Conservation (phyloP, 352 stramenopile genomes). For the Elongisporangium prolatum region DNA sequence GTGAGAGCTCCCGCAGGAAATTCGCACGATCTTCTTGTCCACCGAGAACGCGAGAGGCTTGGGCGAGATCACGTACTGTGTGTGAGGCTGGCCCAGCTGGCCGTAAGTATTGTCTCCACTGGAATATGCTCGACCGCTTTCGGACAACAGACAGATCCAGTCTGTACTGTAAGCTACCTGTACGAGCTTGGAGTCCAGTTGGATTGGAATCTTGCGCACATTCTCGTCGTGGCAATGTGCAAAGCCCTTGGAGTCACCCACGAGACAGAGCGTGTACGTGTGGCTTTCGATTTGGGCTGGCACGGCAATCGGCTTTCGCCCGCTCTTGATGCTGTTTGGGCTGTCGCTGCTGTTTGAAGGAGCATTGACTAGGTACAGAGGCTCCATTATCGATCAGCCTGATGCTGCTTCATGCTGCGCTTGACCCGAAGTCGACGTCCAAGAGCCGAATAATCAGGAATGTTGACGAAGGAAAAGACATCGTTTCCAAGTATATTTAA, state of each 20-base stretch:
- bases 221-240: background rate
- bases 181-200: constrained; percentile 36
- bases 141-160: constrained; percentile 47
- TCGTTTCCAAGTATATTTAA: background rate
- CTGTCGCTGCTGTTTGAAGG: background rate
- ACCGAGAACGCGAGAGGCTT: constrained; percentile 26
- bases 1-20: constrained; percentile 51
- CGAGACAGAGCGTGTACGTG: constrained; percentile 49
- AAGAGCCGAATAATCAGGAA: background rate
- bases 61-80: constrained; percentile 12
- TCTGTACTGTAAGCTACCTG: constrained; percentile 42
- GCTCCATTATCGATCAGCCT: background rate
- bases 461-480: background rate
- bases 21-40: constrained; percentile 24
- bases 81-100: constrained; percentile 51
- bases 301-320: background rate
- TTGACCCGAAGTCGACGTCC: background rate
- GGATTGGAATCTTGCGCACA: constrained; percentile 33
- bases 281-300: constrained; percentile 5
- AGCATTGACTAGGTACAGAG: background rate
- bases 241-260: constrained; percentile 31
- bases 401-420: background rate
- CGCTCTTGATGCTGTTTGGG: background rate
- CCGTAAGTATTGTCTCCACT: constrained; percentile 55
- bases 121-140: constrained; percentile 39